Base-by-base conservation (phyloP, 139 green algal genomes). In the Picocystis salinarum region DNA sequence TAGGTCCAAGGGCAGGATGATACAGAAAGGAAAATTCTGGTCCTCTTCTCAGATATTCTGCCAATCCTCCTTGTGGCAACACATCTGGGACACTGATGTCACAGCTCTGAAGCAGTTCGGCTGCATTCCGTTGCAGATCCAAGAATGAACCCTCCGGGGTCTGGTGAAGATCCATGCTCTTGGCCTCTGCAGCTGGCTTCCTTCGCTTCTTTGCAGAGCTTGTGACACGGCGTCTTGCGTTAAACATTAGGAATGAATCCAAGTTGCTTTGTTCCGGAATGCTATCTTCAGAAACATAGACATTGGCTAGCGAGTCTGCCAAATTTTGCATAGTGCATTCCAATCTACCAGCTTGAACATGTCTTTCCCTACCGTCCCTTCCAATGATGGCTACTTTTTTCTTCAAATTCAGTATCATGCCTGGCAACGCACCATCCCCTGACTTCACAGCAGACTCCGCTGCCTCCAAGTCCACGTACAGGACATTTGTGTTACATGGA, bases 401-500 rank as follows among this genome's bases (percentile, higher is more conserved):
- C 48, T 85, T 85, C n/a, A 80, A 58, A 61, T 97, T 97, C 56
- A 98, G 83, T 37, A 98, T 91, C 45, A 96, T 80, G 25, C 87
- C 88, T 0, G 86, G 86, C 48, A 96, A 64, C 23, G 58, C 57
- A 2, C 42, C 39, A 40, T 76, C 66, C 5, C 73, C 68, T 5
- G 69, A 54, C 22, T 61, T 26, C 20, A 39, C 17, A 0, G 52
- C 66, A n/a, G 55, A 78, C 48, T 0, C 53, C 23, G 60, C 25
- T 12, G 67, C 59, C 40, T 59, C 41, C 25, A 88, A 55, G 25
- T 73, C 74, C 6, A 94, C 63, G 41, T 87, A 98, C 11, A 98
- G 66, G 28, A 98, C 81, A 55, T 98, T 98, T 27, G 87, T 94
- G 69, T 98, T 98, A 41, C 87, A 86, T 7, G 87, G 87, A 53